Evolutionary conservation across 306 rosid genomes (phyloP).

Genomic region (Delonix regia): DNA sequence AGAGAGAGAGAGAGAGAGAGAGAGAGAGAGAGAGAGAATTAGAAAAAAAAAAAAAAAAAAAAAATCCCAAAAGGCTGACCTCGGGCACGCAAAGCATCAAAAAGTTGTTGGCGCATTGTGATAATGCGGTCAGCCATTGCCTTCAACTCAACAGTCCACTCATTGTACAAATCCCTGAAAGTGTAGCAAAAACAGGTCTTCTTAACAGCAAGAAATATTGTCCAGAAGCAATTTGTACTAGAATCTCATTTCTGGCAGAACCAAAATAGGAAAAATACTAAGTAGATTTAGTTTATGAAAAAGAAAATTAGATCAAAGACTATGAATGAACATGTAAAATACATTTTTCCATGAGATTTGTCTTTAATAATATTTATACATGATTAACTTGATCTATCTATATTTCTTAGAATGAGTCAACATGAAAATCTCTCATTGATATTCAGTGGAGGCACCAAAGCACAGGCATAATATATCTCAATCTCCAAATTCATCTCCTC

Average conservation of each 20-base stretch:
- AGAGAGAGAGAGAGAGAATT: no score
- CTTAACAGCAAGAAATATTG: not conserved
- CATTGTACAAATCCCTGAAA: slow-evolving; percentile 73
- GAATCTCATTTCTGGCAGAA: not conserved
- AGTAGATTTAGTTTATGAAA: not conserved
- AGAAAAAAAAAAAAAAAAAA: no score
- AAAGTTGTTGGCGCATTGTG: slow-evolving; percentile 90
- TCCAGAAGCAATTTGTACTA: slow-evolving; percentile 1
- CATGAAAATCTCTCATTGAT: not conserved
- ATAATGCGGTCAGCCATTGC: slow-evolving; percentile 98
- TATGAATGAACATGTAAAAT: not conserved
- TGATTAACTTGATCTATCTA: not conserved
- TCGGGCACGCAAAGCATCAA: slow-evolving; percentile 75
- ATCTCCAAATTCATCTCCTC: not conserved
- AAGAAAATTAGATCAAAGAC: not conserved
- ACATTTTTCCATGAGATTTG: not conserved
- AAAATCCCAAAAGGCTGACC: slow-evolving; percentile 53
- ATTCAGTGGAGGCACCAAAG: not conserved
- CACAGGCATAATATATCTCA: not conserved
- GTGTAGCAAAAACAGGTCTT: slow-evolving; percentile 12
- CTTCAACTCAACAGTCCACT: slow-evolving; percentile 96
- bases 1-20: no score
- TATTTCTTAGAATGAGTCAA: not conserved
- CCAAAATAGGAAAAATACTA: not conserved
- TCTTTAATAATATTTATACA: not conserved